A percentile compares a stretch with the other conserved stretches of the same genome.
phyloP scores from a whole-genome alignment of 768 basidiomycete genomes.

The Leccinum disarticulatum region DNA sequence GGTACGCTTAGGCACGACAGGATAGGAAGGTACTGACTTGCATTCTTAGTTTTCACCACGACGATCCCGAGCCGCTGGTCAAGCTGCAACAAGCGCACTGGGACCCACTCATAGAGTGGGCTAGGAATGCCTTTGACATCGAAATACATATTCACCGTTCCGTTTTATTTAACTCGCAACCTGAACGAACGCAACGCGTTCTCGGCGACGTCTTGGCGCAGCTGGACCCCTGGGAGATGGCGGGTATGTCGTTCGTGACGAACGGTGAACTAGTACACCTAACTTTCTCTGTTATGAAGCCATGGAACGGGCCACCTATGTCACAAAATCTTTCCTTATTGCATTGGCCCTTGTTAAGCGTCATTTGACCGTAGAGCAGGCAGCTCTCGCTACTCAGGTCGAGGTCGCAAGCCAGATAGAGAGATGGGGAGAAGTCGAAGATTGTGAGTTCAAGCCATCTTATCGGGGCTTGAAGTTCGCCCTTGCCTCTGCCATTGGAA shows the following conservation, averaged over 20 bases:
- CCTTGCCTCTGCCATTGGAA: neutral
- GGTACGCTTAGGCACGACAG: slow-evolving; percentile 44
- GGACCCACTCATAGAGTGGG: slow-evolving; percentile 87
- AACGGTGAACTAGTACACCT: neutral
- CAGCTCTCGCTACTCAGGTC: slow-evolving; percentile 81
- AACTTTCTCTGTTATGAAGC: slow-evolving; percentile 44
- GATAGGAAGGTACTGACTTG: slow-evolving; percentile 1
- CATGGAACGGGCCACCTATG: slow-evolving; percentile 87
- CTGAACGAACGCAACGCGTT: slow-evolving; percentile 62
- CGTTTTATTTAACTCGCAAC: slow-evolving; percentile 68
- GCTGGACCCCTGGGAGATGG: slow-evolving; percentile 85
- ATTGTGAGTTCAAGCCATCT: slow-evolving; percentile 62
- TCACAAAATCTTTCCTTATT: slow-evolving; percentile 89
- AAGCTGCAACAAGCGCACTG: slow-evolving; percentile 80
- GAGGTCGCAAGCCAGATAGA: slow-evolving; percentile 96
- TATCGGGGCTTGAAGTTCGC: slow-evolving; percentile 8
- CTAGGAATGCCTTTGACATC: slow-evolving; percentile 60
- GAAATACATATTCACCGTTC: slow-evolving; percentile 71
- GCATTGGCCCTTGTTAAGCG: slow-evolving; percentile 80
- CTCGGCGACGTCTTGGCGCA: slow-evolving; percentile 55
- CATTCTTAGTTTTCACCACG: slow-evolving; percentile 71
- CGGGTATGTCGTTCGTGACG: slow-evolving; percentile 54
- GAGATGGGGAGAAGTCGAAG: slow-evolving; percentile 99
- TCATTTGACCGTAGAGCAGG: slow-evolving; percentile 76
- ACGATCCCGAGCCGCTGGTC: slow-evolving; percentile 73